Evolutionary conservation across 2,329 filamentous ascomycete species (phyloP).

Genomic region (Fusarium irregulare): DNA sequence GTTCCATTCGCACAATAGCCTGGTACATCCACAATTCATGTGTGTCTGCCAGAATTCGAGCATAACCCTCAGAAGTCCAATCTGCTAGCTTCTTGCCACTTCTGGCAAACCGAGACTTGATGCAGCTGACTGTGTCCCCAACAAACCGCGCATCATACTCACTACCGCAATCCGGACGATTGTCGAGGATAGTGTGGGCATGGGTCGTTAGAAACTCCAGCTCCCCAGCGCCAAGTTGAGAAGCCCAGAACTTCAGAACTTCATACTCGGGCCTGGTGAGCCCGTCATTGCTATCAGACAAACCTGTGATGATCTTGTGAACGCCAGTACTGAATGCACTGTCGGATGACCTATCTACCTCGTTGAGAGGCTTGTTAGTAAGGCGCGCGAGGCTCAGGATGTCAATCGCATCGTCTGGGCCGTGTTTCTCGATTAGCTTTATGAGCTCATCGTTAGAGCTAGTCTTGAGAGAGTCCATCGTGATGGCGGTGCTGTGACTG

Average conservation of each 20-base stretch:
- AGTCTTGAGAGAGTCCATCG: background rate
- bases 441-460: background rate
- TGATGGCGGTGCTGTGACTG: background rate
- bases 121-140: background rate
- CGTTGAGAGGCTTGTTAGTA: background rate
- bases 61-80: background rate
- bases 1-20: background rate
- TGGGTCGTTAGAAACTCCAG: background rate
- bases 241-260: background rate
- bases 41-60: background rate
- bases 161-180: fast-evolving
- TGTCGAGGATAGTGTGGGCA: background rate
- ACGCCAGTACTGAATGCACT: background rate
- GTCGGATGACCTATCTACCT: background rate
- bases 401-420: background rate
- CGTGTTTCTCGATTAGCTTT: background rate
- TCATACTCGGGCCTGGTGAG: background rate
- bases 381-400: background rate
- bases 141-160: background rate
- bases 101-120: background rate
- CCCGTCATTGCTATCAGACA: background rate
- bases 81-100: background rate
- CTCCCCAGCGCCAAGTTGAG: background rate
- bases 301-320: background rate
- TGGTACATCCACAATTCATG: background rate